phyloP scores from a whole-genome alignment of 2,329 filamentous ascomycete genomes.

The Penicillium sumatraense region DNA sequence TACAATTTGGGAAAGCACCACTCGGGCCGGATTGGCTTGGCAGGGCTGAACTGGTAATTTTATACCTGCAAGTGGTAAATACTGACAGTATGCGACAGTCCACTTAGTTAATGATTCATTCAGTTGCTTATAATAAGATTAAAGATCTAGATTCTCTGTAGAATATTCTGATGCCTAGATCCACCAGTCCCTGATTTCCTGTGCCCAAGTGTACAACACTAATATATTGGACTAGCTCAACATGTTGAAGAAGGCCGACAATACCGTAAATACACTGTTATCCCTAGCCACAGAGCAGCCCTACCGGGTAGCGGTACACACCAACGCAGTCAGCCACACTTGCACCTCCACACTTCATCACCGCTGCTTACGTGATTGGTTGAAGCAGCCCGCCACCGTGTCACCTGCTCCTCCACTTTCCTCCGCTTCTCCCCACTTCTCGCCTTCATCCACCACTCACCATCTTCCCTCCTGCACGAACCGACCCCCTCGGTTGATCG shows the following conservation, averaged over 20 bases:
- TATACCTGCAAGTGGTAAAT: not conserved
- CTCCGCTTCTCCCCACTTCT: conserved; percentile 8
- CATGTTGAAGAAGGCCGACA: not conserved
- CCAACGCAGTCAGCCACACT: conserved; percentile 22
- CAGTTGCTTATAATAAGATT: too few species aligned
- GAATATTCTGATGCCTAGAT: not conserved
- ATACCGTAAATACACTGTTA: conserved; percentile 2
- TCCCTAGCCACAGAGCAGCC: conserved; percentile 16
- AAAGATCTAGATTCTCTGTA: too few species aligned
- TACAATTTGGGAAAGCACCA: not conserved
- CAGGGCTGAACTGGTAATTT: not conserved
- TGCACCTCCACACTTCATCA: not conserved
- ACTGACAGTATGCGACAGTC: too few species aligned
- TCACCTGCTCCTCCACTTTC: conserved; percentile 2
- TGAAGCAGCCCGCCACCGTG: conserved; percentile 10
- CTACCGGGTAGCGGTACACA: conserved; percentile 22
- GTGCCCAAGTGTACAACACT: not conserved
- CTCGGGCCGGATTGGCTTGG: conserved; percentile 1
- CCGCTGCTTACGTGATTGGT: conserved; percentile 12
- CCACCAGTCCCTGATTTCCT: not conserved
- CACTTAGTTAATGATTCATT: too few species aligned
- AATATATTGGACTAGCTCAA: not conserved
- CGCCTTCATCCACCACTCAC: conserved; percentile 4
- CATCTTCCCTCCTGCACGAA: not conserved
- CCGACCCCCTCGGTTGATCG: conserved; percentile 9